Percentiles rank a stretch among this genome's conserved stretches.
These are phyloP conservation scores for Oryza glaberrima DNA, from an alignment of 176 grass and related monocot species.

Conservation along the genomic window DNA sequence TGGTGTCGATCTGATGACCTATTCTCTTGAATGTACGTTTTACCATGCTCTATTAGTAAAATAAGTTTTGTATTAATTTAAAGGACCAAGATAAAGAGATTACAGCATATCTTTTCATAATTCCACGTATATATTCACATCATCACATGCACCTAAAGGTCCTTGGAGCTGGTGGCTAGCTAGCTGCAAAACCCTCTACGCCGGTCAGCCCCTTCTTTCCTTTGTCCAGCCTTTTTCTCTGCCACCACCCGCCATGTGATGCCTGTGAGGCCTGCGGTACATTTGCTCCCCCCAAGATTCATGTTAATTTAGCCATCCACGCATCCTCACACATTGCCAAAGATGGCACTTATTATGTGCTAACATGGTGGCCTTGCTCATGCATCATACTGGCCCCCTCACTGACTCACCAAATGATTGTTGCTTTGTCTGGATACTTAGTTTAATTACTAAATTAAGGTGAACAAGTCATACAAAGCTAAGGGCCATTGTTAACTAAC, in stretches of 20 bases:
- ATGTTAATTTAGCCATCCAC: constrained; percentile 17
- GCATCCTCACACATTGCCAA: constrained; percentile 23
- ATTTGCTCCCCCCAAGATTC: constrained; percentile 37
- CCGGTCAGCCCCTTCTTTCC: background rate
- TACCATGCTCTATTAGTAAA: too few species aligned
- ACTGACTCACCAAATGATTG: constrained; percentile 35
- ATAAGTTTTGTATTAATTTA: too few species aligned
- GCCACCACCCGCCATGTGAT: constrained; percentile 52
- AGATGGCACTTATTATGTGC: constrained; percentile 40
- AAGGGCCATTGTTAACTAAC: background rate
- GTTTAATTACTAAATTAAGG: background rate
- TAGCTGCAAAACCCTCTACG: constrained; percentile 26
- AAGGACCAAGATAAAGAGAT: too few species aligned
- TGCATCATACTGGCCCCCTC: constrained; percentile 4
- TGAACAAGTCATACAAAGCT: background rate
- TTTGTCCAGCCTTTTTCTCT: constrained; percentile 36
- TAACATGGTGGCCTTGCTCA: constrained; percentile 24
- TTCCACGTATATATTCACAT: background rate
- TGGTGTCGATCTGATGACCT: too few species aligned
- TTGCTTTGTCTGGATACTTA: background rate
- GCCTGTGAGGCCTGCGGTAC: constrained; percentile 42
- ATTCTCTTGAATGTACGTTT: too few species aligned
- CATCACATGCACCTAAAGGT: constrained; percentile 45
- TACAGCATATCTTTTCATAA: background rate
- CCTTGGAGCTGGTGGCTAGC: constrained; percentile 17